Base-by-base conservation (phyloP, 2,329 filamentous ascomycete species). In the Arthroderma sp. region DNA sequence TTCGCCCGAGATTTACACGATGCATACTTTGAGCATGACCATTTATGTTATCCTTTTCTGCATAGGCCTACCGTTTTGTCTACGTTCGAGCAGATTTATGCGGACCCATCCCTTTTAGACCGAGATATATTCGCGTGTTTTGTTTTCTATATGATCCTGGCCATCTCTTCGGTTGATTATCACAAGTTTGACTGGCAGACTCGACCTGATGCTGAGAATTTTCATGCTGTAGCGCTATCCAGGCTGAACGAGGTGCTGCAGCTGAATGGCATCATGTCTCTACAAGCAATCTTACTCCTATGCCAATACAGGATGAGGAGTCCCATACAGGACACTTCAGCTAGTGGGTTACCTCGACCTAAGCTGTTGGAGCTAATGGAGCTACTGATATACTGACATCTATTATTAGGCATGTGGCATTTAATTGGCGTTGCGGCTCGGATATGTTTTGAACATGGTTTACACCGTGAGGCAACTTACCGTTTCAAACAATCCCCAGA, bases 111-210 rank as follows among this genome's bases (percentile, higher is more conserved):
- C 3, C 46, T 48, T n/a, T 52, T 60, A 3, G 49, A 57, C 0
- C 45, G 34, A 1, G 49, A 55, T 29, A 50, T 58, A 0, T 59
- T 59, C 7, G 61, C 67, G 27, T 57, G 57, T 0, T 70, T 70
- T 46, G 52, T 68, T 2, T 57, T 70, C 32, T 61, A 70, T 47
- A 69, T 70, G 62, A 56, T 64, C 0, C 52, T 70, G 1, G 67
- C 67, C 5, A 69, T 69, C 34, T 63, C 63, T 1, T 68, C 62
- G 0, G 61, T 64, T 0, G 65, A 67, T 36, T 60, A 66, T 4
- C 61, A 64, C 47, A 70, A 69, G 49, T 65, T 66, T 39, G 63
- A 69, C 34, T 69, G 66, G 65, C 61, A 67, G 42, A 62, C 58
- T 5, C 52, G 66, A 2, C 65, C 64, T 2, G 63, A 67, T 48